Conservation (phyloP, 192 early-diverging fungal genomes). For the Chytriomyces hyalinus region DNA sequence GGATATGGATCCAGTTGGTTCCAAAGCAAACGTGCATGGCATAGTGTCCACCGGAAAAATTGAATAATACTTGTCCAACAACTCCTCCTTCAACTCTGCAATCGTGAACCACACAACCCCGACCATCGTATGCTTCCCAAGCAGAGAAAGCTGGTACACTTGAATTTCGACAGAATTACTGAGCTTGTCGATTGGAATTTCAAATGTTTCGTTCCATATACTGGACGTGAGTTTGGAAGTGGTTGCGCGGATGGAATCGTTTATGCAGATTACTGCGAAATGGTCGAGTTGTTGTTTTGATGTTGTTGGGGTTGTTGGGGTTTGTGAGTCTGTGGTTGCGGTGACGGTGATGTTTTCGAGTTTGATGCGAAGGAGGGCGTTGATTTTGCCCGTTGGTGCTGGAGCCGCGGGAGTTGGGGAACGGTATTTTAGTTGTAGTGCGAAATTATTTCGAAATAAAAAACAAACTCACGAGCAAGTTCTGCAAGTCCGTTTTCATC, state of each 20-base stretch:
- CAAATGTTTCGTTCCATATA: slow-evolving; percentile 18
- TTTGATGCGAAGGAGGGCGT: slow-evolving; percentile 21
- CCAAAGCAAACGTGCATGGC: background rate
- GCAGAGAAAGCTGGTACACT: slow-evolving; percentile 2
- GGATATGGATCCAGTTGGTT: slow-evolving; percentile 2
- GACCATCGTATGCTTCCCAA: slow-evolving; percentile 14
- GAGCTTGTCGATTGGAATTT: slow-evolving; percentile 15
- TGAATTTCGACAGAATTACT: slow-evolving; percentile 30
- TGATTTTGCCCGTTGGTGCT: slow-evolving; percentile 15
- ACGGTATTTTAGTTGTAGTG: background rate
- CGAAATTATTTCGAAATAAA: background rate
- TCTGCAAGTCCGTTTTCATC: slow-evolving; percentile 18
- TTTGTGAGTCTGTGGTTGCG: background rate
- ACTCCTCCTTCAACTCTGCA: slow-evolving; percentile 30
- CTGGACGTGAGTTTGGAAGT: slow-evolving; percentile 11
- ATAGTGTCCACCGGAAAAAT: slow-evolving; percentile 17
- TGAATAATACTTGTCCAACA: slow-evolving; percentile 24
- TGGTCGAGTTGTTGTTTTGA: slow-evolving; percentile 8
- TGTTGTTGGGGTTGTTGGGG: background rate
- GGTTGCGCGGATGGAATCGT: slow-evolving; percentile 20
- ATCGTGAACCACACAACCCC: slow-evolving; percentile 25
- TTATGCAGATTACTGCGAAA: slow-evolving; percentile 25
- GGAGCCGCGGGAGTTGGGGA: background rate
- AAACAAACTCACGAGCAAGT: background rate
- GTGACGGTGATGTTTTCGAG: slow-evolving; percentile 5